Evolutionary conservation across 139 green algal species (phyloP).

Genomic region (Bryopsis sp.): DNA sequence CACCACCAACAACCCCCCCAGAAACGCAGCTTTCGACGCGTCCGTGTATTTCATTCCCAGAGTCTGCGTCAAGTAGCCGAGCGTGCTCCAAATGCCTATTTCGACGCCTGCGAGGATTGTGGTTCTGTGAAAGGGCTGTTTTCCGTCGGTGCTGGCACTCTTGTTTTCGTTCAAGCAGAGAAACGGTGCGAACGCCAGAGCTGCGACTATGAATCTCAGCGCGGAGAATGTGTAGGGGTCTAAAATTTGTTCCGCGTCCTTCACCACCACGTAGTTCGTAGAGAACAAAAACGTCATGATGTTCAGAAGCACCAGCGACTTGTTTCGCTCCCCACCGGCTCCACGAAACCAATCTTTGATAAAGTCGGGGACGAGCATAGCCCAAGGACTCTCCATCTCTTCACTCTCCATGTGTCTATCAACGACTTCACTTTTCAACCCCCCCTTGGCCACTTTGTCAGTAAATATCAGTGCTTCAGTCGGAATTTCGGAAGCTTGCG

Average conservation of each 20-base stretch:
- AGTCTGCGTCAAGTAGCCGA: slow-evolving; percentile 48
- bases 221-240: slow-evolving; percentile 24
- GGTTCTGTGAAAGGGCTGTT: too few relatives aligned
- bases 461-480: too few relatives aligned
- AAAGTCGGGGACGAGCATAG: too few relatives aligned
- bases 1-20: slow-evolving; percentile 75
- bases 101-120: slow-evolving; percentile 25
- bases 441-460: too few relatives aligned
- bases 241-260: slow-evolving; percentile 5
- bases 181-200: slow-evolving; percentile 27
- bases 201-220: slow-evolving; percentile 26
- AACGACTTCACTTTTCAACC: too few relatives aligned
- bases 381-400: too few relatives aligned
- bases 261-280: slow-evolving; percentile 18
- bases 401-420: too few relatives aligned
- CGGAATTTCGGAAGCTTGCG: too few relatives aligned
- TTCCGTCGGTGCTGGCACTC: not conserved
- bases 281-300: slow-evolving; percentile 29
- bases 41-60: slow-evolving; percentile 54
- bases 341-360: too few relatives aligned
- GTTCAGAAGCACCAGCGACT: slow-evolving; percentile 23
- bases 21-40: slow-evolving; percentile 54
- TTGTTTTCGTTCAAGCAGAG: too few relatives aligned
- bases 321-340: not conserved
- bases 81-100: slow-evolving; percentile 26